Evolutionary conservation across 2,329 filamentous ascomycete species (phyloP).

Genomic region (Nemania diffusa): DNA sequence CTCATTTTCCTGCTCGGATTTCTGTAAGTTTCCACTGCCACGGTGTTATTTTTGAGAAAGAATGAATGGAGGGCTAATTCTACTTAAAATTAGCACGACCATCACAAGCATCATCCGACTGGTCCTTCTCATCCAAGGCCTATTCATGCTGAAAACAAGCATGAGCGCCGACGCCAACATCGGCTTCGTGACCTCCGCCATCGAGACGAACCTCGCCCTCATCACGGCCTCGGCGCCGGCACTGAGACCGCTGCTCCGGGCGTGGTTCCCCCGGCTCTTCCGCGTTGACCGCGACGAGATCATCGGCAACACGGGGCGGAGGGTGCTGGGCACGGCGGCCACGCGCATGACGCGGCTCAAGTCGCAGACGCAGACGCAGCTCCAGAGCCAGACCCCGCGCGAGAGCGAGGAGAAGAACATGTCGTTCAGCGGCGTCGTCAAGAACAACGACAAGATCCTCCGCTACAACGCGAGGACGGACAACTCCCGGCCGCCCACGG

Average conservation of each 20-base stretch:
- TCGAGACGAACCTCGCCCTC: conserved; percentile 56
- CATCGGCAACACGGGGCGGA: conserved; percentile 36
- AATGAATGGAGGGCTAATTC: background rate
- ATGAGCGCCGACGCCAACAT: conserved; percentile 48
- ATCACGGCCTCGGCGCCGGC: conserved; percentile 57
- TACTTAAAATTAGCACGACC: conserved; percentile 47
- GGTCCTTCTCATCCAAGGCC: conserved; percentile 48
- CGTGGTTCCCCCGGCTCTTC: conserved; percentile 48
- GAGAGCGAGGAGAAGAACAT: conserved; percentile 34
- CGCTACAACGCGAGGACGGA: conserved; percentile 21
- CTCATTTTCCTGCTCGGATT: conserved; percentile 54
- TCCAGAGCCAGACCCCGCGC: conserved; percentile 33
- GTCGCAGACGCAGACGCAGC: conserved; percentile 34
- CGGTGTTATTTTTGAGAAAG: background rate
- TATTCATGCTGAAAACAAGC: conserved; percentile 45
- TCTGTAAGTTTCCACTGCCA: conserved; percentile 32
- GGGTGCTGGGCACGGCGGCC: conserved; percentile 31
- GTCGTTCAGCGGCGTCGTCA: conserved; percentile 30
- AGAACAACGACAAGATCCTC: conserved; percentile 25
- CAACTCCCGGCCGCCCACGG: conserved; percentile 11
- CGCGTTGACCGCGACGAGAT: conserved; percentile 41
- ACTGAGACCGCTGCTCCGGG: conserved; percentile 53
- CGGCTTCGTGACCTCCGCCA: conserved; percentile 51
- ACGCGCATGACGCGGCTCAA: conserved; percentile 37
- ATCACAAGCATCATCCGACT: conserved; percentile 51